A percentile compares a stretch with the other conserved stretches of the same genome.
Evolutionary conservation across 2,329 filamentous ascomycete genomes (phyloP).

Genomic region (Scytalidium sp.): DNA sequence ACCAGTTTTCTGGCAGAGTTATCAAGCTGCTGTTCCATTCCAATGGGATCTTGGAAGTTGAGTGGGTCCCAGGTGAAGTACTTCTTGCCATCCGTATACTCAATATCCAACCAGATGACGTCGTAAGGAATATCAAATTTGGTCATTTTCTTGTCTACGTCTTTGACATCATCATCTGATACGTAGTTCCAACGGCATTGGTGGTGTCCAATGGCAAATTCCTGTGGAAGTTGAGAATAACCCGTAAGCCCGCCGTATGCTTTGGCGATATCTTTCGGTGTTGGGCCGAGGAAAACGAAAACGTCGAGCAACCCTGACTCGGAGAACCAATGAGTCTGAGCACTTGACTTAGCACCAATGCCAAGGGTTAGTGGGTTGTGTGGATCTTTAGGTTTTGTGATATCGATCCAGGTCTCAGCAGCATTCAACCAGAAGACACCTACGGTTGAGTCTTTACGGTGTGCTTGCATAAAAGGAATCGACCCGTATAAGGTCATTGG

Average conservation of each 20-base stretch:
- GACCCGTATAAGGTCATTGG: slow-evolving; percentile 98
- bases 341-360: slow-evolving; percentile 65
- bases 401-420: slow-evolving; percentile 96
- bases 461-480: slow-evolving; percentile 97
- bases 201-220: slow-evolving; percentile 90
- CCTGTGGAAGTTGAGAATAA: slow-evolving; percentile 84
- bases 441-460: slow-evolving; percentile 88
- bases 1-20: slow-evolving; percentile 86
- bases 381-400: slow-evolving; percentile 73
- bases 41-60: slow-evolving; percentile 80
- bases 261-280: slow-evolving; percentile 75
- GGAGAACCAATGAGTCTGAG: slow-evolving; percentile 95
- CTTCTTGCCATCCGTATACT: slow-evolving; percentile 95
- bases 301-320: slow-evolving; percentile 87
- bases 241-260: slow-evolving; percentile 89
- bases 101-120: slow-evolving; percentile 97
- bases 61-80: slow-evolving; percentile 97
- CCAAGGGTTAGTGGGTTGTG: slow-evolving; percentile 78
- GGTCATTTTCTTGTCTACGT: slow-evolving; percentile 95
- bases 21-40: slow-evolving; percentile 86
- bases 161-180: slow-evolving; percentile 93
- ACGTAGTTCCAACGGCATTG: slow-evolving; percentile 99
- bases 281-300: slow-evolving; percentile 91
- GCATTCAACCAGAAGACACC: slow-evolving; percentile 97
- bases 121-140: slow-evolving; percentile 95